A percentile compares a stretch with the other conserved stretches of the same genome.
phyloP scores from a whole-genome alignment of 2,329 filamentous ascomycete species.

The Neonectria coccinea region DNA sequence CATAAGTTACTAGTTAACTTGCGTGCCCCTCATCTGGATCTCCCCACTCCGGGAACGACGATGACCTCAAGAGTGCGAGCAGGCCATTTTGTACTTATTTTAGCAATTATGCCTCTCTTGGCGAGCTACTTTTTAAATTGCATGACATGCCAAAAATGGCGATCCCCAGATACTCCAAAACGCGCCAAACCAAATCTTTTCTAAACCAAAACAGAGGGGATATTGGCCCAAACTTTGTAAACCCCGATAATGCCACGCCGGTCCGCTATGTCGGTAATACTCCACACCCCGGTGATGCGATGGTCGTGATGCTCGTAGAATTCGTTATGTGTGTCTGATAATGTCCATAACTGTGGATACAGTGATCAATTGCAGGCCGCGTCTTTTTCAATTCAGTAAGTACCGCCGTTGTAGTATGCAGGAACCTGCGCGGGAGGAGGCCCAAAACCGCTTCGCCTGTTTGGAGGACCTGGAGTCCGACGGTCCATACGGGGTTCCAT shows the following conservation, averaged over 20 bases:
- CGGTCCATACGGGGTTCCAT: slow-evolving; percentile 38
- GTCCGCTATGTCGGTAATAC: slow-evolving; percentile 41
- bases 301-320: slow-evolving; percentile 46
- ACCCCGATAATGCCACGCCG: slow-evolving; percentile 40
- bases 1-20: neutral
- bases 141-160: slow-evolving; percentile 37
- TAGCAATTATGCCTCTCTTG: slow-evolving; percentile 38
- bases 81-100: neutral
- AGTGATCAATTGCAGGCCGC: slow-evolving; percentile 22
- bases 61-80: slow-evolving; percentile 9
- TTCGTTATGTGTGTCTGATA: slow-evolving; percentile 40
- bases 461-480: slow-evolving; percentile 45
- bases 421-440: slow-evolving; percentile 39
- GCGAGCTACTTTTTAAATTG: slow-evolving; percentile 43
- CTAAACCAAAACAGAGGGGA: slow-evolving; percentile 38
- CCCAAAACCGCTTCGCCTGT: slow-evolving; percentile 38
- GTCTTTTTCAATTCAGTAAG: slow-evolving; percentile 30
- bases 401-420: slow-evolving; percentile 36
- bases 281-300: slow-evolving; percentile 45
- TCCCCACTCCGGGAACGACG: slow-evolving; percentile 7
- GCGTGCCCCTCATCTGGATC: slow-evolving; percentile 2
- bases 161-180: slow-evolving; percentile 45
- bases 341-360: slow-evolving; percentile 31
- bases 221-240: slow-evolving; percentile 42
- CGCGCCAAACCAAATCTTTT: slow-evolving; percentile 33